phyloP scores from a whole-genome alignment of 805 yeast genomes.

The Metschnikowia corniflorae region DNA sequence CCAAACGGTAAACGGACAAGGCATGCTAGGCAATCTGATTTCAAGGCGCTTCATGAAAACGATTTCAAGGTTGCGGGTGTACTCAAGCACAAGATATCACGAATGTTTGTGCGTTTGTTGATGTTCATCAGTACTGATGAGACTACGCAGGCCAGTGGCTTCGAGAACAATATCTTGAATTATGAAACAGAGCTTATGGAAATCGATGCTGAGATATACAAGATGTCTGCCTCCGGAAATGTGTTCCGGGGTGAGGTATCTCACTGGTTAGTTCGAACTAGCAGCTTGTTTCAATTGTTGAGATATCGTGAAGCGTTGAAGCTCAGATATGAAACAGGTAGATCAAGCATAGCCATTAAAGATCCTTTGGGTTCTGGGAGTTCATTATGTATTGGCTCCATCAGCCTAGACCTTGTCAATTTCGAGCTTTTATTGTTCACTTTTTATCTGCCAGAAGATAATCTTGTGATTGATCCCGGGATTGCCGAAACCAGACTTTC shows the following conservation, averaged over 20 bases:
- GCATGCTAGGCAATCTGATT: not conserved
- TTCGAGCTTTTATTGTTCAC: not conserved
- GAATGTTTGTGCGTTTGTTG: not conserved
- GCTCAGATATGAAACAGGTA: not conserved
- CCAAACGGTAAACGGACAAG: not conserved
- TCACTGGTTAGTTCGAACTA: not conserved
- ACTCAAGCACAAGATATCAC: not conserved
- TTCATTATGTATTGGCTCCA: no score
- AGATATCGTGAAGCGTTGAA: slow-evolving; percentile 1
- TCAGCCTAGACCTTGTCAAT: not conserved
- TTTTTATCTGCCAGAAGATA: no score
- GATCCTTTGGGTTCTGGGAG: no score
- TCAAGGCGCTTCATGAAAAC: slow-evolving; percentile 1
- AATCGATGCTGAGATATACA: not conserved
- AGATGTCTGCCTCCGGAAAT: slow-evolving; percentile 2
- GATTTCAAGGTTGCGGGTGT: not conserved
- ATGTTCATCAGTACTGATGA: not conserved
- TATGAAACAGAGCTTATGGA: not conserved
- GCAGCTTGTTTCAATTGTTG: not conserved
- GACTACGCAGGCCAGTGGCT: not conserved
- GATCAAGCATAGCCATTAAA: not conserved
- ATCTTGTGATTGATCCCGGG: no score
- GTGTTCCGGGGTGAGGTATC: slow-evolving; percentile 1
- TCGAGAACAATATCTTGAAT: not conserved
- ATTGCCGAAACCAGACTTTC: no score